Percentiles rank a stretch among this genome's conserved stretches.
Evolutionary conservation across 768 basidiomycete genomes (phyloP).

Genomic region (Leccinum fibrillosum): DNA sequence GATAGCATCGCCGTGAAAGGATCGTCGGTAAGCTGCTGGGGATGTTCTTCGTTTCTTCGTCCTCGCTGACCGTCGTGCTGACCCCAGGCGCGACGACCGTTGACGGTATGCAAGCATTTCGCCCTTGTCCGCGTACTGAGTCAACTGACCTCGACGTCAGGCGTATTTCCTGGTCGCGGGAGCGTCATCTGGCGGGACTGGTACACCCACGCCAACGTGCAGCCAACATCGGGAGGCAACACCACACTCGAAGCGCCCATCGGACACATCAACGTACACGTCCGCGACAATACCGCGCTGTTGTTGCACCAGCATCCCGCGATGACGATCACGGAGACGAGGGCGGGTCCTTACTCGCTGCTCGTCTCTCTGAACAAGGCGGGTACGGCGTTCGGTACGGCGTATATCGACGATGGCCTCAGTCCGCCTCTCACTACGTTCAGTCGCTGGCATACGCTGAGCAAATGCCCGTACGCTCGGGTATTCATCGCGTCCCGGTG

Average conservation of each 20-base stretch:
- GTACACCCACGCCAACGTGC: conserved; percentile 59
- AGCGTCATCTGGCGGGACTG: conserved; percentile 63
- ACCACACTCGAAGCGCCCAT: conserved; percentile 60
- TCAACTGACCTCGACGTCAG: conserved; percentile 29
- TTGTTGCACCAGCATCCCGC: conserved; percentile 57
- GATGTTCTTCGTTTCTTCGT: too few relatives aligned
- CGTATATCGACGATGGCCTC: conserved; percentile 65
- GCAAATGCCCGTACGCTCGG: too few relatives aligned
- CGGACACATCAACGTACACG: conserved; percentile 69
- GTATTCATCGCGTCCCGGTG: too few relatives aligned
- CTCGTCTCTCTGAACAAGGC: conserved; percentile 49
- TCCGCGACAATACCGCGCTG: conserved; percentile 61
- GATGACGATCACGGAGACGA: conserved; percentile 65
- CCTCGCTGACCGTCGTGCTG: conserved; percentile 38
- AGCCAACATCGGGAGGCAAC: conserved; percentile 36
- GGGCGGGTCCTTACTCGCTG: conserved; percentile 54
- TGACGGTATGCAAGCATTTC: conserved; percentile 43
- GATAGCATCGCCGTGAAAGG: too few relatives aligned
- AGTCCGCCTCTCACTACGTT: conserved; percentile 33
- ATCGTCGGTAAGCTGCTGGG: too few relatives aligned
- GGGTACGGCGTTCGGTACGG: conserved; percentile 53
- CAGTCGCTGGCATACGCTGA: too few relatives aligned
- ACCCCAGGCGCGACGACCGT: conserved; percentile 64
- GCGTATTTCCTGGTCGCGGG: conserved; percentile 60
- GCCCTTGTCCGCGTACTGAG: too few relatives aligned